A percentile compares a stretch with the other conserved stretches of the same genome.
phyloP scores from a whole-genome alignment of 345 rosid species.

The Arabis hirsuta region DNA sequence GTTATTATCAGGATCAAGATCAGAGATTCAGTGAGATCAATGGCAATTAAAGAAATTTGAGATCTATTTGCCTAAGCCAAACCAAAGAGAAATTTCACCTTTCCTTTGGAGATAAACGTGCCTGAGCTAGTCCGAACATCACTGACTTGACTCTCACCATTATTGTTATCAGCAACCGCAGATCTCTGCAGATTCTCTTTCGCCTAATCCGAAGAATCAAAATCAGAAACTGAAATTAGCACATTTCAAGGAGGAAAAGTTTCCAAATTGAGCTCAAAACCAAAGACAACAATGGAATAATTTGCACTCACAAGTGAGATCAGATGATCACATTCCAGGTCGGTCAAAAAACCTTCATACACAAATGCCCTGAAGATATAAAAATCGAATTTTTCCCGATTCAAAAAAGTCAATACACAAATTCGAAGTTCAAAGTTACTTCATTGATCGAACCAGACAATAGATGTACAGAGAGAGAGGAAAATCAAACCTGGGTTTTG shows the following conservation, averaged over 20 bases:
- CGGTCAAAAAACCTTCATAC: constrained; percentile 87
- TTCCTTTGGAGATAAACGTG: constrained; percentile 84
- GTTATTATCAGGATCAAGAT: neutral
- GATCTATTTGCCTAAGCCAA: constrained; percentile 1
- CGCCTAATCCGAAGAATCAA: constrained; percentile 53
- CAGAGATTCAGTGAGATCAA: constrained; percentile 23
- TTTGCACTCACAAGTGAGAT: constrained; percentile 70
- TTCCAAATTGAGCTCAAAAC: constrained; percentile 25
- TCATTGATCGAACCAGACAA: neutral
- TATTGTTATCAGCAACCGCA: constrained; percentile 86
- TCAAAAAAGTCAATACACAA: neutral
- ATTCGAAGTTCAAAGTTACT: constrained; percentile 16
- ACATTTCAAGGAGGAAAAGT: constrained; percentile 3
- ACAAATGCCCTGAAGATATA: constrained; percentile 73
- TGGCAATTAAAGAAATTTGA: neutral
- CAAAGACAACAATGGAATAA: neutral
- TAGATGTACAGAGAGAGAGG: neutral
- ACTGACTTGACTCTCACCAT: constrained; percentile 83
- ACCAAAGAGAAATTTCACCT: constrained; percentile 49
- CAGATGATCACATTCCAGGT: constrained; percentile 93
- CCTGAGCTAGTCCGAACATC: constrained; percentile 97
- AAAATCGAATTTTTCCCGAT: neutral
- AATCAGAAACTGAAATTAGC: constrained; percentile 1
- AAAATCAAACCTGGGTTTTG: constrained; percentile 71
- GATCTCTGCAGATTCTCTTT: constrained; percentile 91